Percentiles rank a stretch among this genome's conserved stretches.
Conservation (phyloP, 2,329 filamentous ascomycete species). For the Aspergillus hortae region DNA sequence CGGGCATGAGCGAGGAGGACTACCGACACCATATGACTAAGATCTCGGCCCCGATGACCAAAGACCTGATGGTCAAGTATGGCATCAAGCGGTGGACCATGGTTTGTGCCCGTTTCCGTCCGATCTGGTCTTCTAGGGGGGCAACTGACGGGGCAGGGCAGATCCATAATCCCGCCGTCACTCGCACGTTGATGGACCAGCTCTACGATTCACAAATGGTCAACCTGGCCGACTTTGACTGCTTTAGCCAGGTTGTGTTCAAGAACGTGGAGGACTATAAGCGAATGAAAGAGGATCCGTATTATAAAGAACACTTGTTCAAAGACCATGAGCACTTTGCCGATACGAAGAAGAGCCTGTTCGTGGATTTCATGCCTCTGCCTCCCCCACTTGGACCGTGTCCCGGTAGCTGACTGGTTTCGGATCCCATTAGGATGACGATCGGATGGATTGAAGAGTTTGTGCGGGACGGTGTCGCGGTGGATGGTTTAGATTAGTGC, state of each 20-base stretch:
- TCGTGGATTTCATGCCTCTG: too few relatives aligned
- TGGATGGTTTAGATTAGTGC: too few relatives aligned
- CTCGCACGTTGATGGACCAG: conserved; percentile 38
- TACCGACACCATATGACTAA: conserved; percentile 49
- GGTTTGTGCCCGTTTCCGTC: too few relatives aligned
- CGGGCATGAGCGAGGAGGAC: conserved; percentile 48
- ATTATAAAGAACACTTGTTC: conserved; percentile 45
- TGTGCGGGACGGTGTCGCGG: too few relatives aligned
- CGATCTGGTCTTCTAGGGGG: too few relatives aligned
- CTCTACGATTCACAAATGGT: conserved; percentile 46
- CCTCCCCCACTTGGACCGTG: too few relatives aligned
- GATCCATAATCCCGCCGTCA: conserved; percentile 41
- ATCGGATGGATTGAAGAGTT: too few relatives aligned
- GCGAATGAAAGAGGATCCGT: conserved; percentile 48
- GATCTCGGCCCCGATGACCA: conserved; percentile 45
- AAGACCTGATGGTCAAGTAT: conserved; percentile 50
- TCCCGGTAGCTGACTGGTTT: too few relatives aligned
- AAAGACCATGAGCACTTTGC: conserved; percentile 50
- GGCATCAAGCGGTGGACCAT: conserved; percentile 26
- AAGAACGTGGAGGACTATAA: conserved; percentile 45
- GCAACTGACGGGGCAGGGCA: conserved; percentile 11
- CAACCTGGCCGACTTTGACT: conserved; percentile 49
- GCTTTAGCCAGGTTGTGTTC: conserved; percentile 50
- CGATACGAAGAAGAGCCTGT: conserved; percentile 43
- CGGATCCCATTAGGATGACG: too few relatives aligned